Base-by-base conservation (phyloP, 768 basidiomycete genomes). In the Boletus pseudopeckii region DNA sequence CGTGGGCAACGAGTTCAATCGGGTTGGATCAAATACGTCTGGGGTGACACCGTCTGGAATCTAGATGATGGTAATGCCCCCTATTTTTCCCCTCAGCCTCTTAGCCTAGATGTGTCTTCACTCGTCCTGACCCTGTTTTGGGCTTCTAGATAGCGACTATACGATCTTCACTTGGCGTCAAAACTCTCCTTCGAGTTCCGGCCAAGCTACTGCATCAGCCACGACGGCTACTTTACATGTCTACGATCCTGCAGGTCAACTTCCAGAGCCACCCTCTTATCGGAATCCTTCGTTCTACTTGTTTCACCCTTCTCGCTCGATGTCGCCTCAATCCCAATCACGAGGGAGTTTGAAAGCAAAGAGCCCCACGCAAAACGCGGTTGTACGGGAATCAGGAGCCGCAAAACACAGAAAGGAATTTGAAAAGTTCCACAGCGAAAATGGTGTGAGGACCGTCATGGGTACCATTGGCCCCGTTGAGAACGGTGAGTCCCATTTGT, bases 381-480 rank as follows among this genome's bases (percentile, higher is more conserved):
- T 61, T 33, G 48, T 51, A 48, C 26, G 30, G 7, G 76, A 75
- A 43, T 76, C 84, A 47, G 75, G 76, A 3, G 75, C 80, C 1
- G 86, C 84, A 4, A 78, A 79, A 55, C 80, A 85, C 71, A 86
- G 85, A 71, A 85, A 81, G 61, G 83, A 86, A 41, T 95, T 94
- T 60, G 81, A 90, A 63, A 82, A 80, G 59, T 98, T 98, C 62
- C 93, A 96, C 60, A 80, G 80, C 18, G 89, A 90, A 72, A 94
- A 94, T 62, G 97, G 97, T 1, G 95, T 98, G 9, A 77, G 96
- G 47, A 98, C 94, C 4, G 88, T 99, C 15, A 77, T 86, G 58
- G 97, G 97, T 3, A 85, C 81, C 58, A 92, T 98, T 53, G 96
- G 94, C 0, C 88, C 92, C n/a, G 91, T 92, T 39, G 75, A 86